Evolutionary conservation across 176 grass and related monocot species (phyloP), one percentile per base, ranked within the genome.

Genomic region (Chloris gayana): DNA sequence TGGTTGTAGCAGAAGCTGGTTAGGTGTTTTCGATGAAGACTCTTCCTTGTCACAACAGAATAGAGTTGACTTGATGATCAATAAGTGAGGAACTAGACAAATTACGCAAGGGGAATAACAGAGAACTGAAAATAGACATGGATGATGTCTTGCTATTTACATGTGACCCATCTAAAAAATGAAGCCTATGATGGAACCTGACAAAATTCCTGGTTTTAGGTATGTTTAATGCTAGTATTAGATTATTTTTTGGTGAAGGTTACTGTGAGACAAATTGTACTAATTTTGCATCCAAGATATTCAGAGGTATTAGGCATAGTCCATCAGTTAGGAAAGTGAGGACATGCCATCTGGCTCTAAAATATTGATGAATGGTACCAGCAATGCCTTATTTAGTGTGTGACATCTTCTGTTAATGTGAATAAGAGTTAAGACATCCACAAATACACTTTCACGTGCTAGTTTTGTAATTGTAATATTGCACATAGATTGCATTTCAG

Each of bases 401-500:
- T n/a, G 47, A 38, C 73, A 63, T 73, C n/a, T n/a, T n/a, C 22
- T 47, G 1, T 37, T 7, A 27, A 42, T 67, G 46, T 51, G 30
- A 59, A 58, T 73, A 51, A 42, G 35, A 73, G n/a, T 37, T 31
- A 35, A 67, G 22, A 37, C 37, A 56, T 67, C 24, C 21, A 14
- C 41, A 21, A 17, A 19, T 12, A 30, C 49, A 30, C 49, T 63
- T 63, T 15, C 60, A 41, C 31, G 22, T 58, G 22, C 67, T 35
- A 67, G 13, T 78, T 60, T 17, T 22, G 64, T n/a, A n/a, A n/a
- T n/a, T n/a, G n/a, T 63, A 68, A 38, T 37, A 18, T 30, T 64
- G 57, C 5, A 25, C 11, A 25, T 73, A 41, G 59, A 59, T 14
- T 83, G 27, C 11, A 30, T 74, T 70, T 65, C 66, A 65, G 59